These are phyloP conservation scores for Epichloe hybrida DNA, from an alignment of 2,329 filamentous ascomycete species.

Conservation along the genomic window DNA sequence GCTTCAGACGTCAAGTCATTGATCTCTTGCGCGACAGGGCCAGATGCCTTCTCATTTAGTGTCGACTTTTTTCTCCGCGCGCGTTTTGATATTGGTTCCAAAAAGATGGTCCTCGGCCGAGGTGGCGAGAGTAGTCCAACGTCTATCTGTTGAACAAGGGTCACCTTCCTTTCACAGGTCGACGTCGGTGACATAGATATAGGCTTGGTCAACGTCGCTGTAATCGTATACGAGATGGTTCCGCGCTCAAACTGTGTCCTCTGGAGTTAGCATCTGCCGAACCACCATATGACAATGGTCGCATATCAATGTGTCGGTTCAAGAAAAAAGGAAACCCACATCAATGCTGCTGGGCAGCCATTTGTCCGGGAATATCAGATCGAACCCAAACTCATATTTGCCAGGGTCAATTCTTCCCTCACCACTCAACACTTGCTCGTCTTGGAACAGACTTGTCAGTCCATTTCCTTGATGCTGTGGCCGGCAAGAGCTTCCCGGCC, in stretches of 20 bases:
- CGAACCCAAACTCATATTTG: constrained; percentile 68
- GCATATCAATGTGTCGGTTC: not conserved
- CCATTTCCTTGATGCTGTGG: constrained; percentile 60
- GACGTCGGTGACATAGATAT: constrained; percentile 71
- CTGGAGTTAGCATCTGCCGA: not conserved
- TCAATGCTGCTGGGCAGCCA: constrained; percentile 85
- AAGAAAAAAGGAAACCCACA: constrained; percentile 39
- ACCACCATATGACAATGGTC: not conserved
- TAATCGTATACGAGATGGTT: constrained; percentile 82
- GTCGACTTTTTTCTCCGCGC: constrained; percentile 47
- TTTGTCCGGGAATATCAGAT: constrained; percentile 54
- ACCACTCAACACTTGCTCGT: constrained; percentile 67
- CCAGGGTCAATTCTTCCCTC: constrained; percentile 63
- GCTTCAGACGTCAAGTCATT: constrained; percentile 22
- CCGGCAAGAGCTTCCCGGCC: constrained; percentile 23
- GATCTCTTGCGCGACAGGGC: constrained; percentile 26
- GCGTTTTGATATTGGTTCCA: constrained; percentile 72
- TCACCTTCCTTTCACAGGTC: constrained; percentile 69
- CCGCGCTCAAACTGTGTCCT: constrained; percentile 74
- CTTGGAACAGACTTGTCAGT: constrained; percentile 68
- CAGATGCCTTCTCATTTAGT: constrained; percentile 27
- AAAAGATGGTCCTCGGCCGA: constrained; percentile 72
- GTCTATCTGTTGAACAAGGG: constrained; percentile 71
- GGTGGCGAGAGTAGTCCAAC: constrained; percentile 62
- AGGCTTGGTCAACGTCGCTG: constrained; percentile 77